Base-by-base conservation (phyloP, 805 yeast genomes). In the Komagataella ulmi region DNA sequence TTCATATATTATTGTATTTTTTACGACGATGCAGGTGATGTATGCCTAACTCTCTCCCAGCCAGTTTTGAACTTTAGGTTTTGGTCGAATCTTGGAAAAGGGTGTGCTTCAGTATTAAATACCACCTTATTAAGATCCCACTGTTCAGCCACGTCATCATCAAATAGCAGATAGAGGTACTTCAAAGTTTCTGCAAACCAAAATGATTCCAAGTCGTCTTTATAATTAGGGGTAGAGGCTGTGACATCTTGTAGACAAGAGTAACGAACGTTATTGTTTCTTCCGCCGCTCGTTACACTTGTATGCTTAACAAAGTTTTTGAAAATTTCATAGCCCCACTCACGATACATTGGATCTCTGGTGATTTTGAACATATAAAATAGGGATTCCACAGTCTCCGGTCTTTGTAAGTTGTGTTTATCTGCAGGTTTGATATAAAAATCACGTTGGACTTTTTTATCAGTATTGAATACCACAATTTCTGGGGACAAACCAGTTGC, bases 141-240 rank as follows among this genome's bases (percentile, higher is more conserved):
- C 52, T 79, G 73, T 55, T 76, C 71, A 17, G 73, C 73, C 58
- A 80, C 81, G 44, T 59, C 57, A 54, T 81, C 85, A 56, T 86
- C 93, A 66, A 88, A 88, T 55, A 88, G 69, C 52, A 88, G 67
- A 60, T 87, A 87, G 45, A 89, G 71, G 66, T 89, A 90, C 66
- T 90, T 90, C 62, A 90, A 74, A 3, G 97, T 90, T 65, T 90
- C 97, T 2, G 96, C 90, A 50, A 87, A 73, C 97, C 97, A 90
- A 72, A 88, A 88, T 18, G 95, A 83, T 66, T 89, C 97, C 79
- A 86, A 78, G 61, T 86, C 87, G 65, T 90, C 93, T 51, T 75
- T 67, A 55, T 63, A 64, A 18, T 62, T 60, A 2, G 90, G 81
- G 40, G 81, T 79, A 6, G 68, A 56, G 2, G 59, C 55, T 1